A percentile compares a stretch with the other conserved stretches of the same genome.
phyloP scores from a whole-genome alignment of 805 yeast genomes.

The Saturnispora galanensis region DNA sequence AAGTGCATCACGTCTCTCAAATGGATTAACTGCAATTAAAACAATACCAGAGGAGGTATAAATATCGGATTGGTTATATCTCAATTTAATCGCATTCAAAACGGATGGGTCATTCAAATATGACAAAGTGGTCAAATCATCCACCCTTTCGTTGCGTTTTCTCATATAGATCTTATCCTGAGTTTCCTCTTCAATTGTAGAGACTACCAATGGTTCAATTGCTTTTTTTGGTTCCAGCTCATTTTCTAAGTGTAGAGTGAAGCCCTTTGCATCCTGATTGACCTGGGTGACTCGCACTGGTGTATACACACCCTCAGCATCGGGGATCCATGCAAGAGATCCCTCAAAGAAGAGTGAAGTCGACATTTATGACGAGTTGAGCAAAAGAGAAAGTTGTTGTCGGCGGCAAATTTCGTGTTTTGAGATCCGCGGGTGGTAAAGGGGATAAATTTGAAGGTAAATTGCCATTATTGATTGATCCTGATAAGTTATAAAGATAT shows the following conservation, averaged over 20 bases:
- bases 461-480: no score
- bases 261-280: slow-evolving; percentile 33
- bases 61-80: slow-evolving; percentile 83
- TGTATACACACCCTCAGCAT: slow-evolving; percentile 63
- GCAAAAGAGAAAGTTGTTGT: not conserved
- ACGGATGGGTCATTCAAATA: slow-evolving; percentile 96
- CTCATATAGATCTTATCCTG: slow-evolving; percentile 66
- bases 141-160: slow-evolving; percentile 90
- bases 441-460: no score
- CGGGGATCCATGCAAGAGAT: slow-evolving; percentile 71
- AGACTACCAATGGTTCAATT: slow-evolving; percentile 39
- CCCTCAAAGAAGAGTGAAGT: slow-evolving; percentile 9
- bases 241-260: slow-evolving; percentile 40
- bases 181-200: slow-evolving; percentile 40
- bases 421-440: no score
- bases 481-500: no score
- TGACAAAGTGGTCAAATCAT: slow-evolving; percentile 85
- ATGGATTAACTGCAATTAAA: slow-evolving; percentile 91
- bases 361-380: slow-evolving; percentile 1
- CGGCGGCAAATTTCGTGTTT: slow-evolving; percentile 6
- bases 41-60: slow-evolving; percentile 97
- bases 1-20: slow-evolving; percentile 82
- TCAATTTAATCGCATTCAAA: slow-evolving; percentile 79
- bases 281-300: slow-evolving; percentile 51
- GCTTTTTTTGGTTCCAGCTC: slow-evolving; percentile 35